Base-by-base conservation (phyloP, 129 eudicot genomes). In the Sambucus nigra region DNA sequence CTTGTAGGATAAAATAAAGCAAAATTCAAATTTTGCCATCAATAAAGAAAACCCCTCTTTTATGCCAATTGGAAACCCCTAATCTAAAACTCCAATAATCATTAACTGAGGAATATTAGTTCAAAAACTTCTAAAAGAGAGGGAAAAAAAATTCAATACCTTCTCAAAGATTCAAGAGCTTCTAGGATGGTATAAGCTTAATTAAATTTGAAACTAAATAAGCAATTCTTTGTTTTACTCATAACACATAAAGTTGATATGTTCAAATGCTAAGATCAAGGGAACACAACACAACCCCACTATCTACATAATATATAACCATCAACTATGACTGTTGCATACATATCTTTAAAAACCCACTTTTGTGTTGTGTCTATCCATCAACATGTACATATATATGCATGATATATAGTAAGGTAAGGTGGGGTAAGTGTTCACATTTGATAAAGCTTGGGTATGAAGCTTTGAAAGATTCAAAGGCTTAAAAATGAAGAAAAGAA, bases 401-500 rank as follows among this genome's bases (percentile, higher is more conserved):
- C n/a, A 44, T 5, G 52, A 55, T 54, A 55, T 6, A 53, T 41
- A 64, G 20, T 20, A 25, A 44, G 39, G 60, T 29, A 48, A 60
- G 42, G 8, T 35, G 42, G 13, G 42, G 42, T 7, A 35, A 35
- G 42, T 12, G 42, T 35, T 15, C 42, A 35, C 42, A 35, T 35
- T 35, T 35, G 42, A 15, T 35, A 7, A 7, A 12, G 13, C 69
- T 80, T 80, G 71, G 55, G 76, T 54, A 51, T 71, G 61, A 76
- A 69, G 69, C 71, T 27, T 74, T 45, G 28, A 38, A 64, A 66
- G 53, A 55, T 38, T 71, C 61, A 38, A 58, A 63, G 49, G 61
- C 81, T 74, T 74, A 60, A 67, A 70, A 49, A 59, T 63, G 47
- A 70, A 80, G 81, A 41, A 71, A 66, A 73, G 19, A 63, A 33